phyloP scores from a whole-genome alignment of 441 rosid genomes.

The Jatropha podagrica region DNA sequence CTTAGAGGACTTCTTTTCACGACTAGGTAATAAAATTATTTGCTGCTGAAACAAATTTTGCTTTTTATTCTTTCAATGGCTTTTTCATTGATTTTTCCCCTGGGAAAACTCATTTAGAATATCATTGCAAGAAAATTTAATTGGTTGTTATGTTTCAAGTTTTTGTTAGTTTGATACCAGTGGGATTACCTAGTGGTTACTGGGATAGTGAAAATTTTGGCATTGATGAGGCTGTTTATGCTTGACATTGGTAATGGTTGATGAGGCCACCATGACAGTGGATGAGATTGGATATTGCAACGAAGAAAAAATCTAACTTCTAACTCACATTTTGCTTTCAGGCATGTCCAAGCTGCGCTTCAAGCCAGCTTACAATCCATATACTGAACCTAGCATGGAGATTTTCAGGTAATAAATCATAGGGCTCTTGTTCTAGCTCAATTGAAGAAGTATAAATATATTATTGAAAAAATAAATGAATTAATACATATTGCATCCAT shows the following conservation, averaged over 20 bases:
- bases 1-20: conserved; percentile 79
- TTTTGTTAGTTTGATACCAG: background rate
- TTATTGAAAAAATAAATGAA: conserved; percentile 4
- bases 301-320: background rate
- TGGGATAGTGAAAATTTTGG: background rate
- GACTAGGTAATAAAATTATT: conserved; percentile 53
- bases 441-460: background rate
- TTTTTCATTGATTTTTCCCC: background rate
- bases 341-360: conserved; percentile 88
- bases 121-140: background rate
- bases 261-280: background rate
- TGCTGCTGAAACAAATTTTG: background rate
- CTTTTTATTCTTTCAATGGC: background rate
- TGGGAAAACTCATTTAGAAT: background rate
- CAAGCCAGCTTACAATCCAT: conserved; percentile 98
- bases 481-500: background rate
- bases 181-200: background rate
- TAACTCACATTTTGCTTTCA: conserved; percentile 25
- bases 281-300: conserved; percentile 7
- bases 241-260: background rate
- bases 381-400: conserved; percentile 98
- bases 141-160: background rate
- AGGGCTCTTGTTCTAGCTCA: background rate
- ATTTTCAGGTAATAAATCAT: conserved; percentile 64
- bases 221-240: background rate